Evolutionary conservation across 768 basidiomycete species (phyloP), one percentile per base, ranked within the genome.

Genomic region (Macrolepiota fuliginosa): DNA sequence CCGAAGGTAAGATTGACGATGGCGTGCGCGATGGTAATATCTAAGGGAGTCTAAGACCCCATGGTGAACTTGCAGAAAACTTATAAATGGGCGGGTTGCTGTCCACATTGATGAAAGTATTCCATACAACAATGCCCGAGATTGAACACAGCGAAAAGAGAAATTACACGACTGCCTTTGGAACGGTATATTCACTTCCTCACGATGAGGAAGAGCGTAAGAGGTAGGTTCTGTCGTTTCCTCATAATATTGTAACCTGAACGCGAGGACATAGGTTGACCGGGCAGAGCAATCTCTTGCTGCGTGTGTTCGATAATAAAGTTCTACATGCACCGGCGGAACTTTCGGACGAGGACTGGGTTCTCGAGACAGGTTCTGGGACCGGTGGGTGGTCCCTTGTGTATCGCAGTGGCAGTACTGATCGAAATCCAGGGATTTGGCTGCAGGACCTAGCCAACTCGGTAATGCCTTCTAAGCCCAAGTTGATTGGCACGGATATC

Each of bases 401-500:
- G 7, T 13, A 32, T 12, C 11, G 5, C 12, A 11, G 25, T 32
- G 7, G 29, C 4, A 35, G n/a, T 39, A 29, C 37, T 29, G 11
- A 59, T 19, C 25, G 12, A 2, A 5, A 25, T 53, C 10, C 27
- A 53, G 37, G 36, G 4, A 22, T 57, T 27, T 62, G 55, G 62
- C 25, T 56, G 4, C 13, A 49, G 46, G 36, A 57, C 40, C 13
- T 56, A 32, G 55, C 56, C 47, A 57, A 36, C 7, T 32, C 29
- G 39, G 47, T 25, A 15, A 56, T 25, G 5, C 13, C 15, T 12
- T 15, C 62, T 12, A 50, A 49, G 15, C 40, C 50, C 11, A 27
- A 27, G 47, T 25, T 51, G 55, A 56, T 39, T 25, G 62, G 62
- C 15, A 27, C 32, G 6, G 62, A 62, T n/a, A 57, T 62, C 15